These are phyloP conservation scores for Alnus glutinosa DNA, from an alignment of 306 rosid genomes.

Conservation along the genomic window DNA sequence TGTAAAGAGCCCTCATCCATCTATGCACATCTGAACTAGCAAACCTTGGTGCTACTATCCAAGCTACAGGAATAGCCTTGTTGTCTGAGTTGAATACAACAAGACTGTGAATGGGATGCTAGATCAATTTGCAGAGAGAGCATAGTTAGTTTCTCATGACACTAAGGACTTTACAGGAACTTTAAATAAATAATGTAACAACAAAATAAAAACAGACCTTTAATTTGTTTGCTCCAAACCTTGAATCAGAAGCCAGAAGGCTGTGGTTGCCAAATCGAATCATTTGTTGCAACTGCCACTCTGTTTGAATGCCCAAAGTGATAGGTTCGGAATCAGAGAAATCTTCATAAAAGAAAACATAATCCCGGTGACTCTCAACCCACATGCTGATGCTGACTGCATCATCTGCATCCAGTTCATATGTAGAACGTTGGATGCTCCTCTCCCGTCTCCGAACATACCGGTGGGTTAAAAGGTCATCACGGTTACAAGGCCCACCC, in stretches of 20 bases:
- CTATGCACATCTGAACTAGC: slow-evolving; percentile 62
- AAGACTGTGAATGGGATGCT: slow-evolving; percentile 87
- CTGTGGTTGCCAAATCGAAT: slow-evolving; percentile 77
- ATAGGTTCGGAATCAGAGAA: slow-evolving; percentile 84
- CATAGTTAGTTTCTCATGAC: slow-evolving; percentile 36
- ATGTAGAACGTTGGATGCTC: slow-evolving; percentile 70
- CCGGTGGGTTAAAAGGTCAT: slow-evolving; percentile 88
- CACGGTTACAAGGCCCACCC: slow-evolving; percentile 90
- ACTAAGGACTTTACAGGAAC: slow-evolving; percentile 19
- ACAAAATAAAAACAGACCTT: slow-evolving; percentile 54
- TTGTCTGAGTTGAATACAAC: slow-evolving; percentile 88
- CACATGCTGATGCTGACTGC: slow-evolving; percentile 66
- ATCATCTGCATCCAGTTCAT: slow-evolving; percentile 81
- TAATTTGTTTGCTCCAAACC: slow-evolving; percentile 81
- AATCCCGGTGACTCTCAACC: slow-evolving; percentile 78
- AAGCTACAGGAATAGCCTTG: slow-evolving; percentile 90
- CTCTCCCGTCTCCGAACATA: slow-evolving; percentile 91
- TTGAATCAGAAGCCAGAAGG: slow-evolving; percentile 83
- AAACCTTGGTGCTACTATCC: slow-evolving; percentile 78
- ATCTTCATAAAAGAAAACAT: slow-evolving; percentile 76
- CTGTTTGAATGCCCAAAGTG: too few relatives aligned
- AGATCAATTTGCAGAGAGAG: slow-evolving; percentile 36
- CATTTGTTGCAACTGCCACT: too few relatives aligned
- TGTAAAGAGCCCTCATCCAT: slow-evolving; percentile 94
- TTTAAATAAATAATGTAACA: slow-evolving; percentile 10